These are phyloP conservation scores for Hypomyces rosellus DNA, from an alignment of 2,329 filamentous ascomycete species.

Conservation along the genomic window DNA sequence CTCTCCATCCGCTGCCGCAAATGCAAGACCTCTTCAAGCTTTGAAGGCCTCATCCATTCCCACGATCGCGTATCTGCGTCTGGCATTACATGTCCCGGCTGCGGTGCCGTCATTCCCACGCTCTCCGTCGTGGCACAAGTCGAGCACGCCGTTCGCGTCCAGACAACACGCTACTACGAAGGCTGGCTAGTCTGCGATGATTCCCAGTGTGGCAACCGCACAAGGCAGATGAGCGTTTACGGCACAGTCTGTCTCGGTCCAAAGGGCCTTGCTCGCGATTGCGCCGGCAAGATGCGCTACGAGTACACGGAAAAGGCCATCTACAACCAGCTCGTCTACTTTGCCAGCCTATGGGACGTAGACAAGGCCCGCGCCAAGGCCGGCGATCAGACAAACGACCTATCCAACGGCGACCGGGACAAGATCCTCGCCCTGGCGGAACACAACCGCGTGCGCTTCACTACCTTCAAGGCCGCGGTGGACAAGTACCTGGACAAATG, in stretches of 20 bases:
- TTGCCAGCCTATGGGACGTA: conserved; percentile 78
- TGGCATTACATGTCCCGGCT: conserved; percentile 69
- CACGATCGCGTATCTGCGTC: conserved; percentile 59
- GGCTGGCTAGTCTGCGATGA: conserved; percentile 90
- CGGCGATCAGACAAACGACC: conserved; percentile 40
- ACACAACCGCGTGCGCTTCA: conserved; percentile 76
- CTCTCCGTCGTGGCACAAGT: conserved; percentile 79
- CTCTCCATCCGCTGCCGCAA: conserved; percentile 72
- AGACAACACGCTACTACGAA: conserved; percentile 83
- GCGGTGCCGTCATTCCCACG: conserved; percentile 57
- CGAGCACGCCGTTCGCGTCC: conserved; percentile 72
- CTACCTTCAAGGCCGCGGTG: conserved; percentile 67
- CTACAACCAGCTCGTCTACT: conserved; percentile 92
- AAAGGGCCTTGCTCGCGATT: conserved; percentile 75
- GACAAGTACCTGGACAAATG: conserved; percentile 84
- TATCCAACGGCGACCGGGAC: conserved; percentile 50
- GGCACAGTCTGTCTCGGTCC: conserved; percentile 85
- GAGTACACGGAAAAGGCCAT: conserved; percentile 83
- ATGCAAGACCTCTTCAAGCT: conserved; percentile 67
- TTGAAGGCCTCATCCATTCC: conserved; percentile 65
- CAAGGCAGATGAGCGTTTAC: conserved; percentile 88
- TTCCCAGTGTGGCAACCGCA: conserved; percentile 75
- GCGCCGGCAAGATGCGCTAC: conserved; percentile 80
- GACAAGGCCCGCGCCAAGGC: conserved; percentile 63
- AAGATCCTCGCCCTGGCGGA: conserved; percentile 67